Conservation (phyloP, 805 yeast species). For the Wickerhamiella siamensis region DNA sequence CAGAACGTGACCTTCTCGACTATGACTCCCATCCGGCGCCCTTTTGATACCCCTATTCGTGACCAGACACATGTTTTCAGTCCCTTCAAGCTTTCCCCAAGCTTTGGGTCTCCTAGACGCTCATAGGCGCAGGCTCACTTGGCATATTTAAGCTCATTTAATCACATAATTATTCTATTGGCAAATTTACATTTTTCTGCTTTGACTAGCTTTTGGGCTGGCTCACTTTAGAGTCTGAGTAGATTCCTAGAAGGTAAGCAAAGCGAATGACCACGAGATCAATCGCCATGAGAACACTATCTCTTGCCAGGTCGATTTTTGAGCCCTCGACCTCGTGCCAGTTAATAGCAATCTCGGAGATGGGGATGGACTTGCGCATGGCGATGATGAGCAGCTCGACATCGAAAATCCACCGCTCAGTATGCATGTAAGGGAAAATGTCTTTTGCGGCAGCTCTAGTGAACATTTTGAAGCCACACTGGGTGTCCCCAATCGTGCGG, state of each 20-base stretch:
- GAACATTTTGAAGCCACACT: slow-evolving; percentile 93
- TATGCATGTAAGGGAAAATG: slow-evolving; percentile 84
- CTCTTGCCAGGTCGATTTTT: slow-evolving; percentile 82
- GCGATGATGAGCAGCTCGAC: slow-evolving; percentile 83
- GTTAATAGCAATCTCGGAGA: slow-evolving; percentile 70
- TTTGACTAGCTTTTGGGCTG: neutral
- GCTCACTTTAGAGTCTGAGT: slow-evolving; percentile 22
- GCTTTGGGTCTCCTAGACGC: slow-evolving; percentile 14
- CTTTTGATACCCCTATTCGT: slow-evolving; percentile 20
- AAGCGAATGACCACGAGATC: slow-evolving; percentile 81
- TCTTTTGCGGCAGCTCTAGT: slow-evolving; percentile 47
- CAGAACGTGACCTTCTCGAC: neutral
- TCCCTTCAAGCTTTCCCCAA: slow-evolving; percentile 13
- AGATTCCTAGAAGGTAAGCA: slow-evolving; percentile 77
- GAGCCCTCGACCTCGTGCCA: slow-evolving; percentile 98
- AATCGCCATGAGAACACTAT: slow-evolving; percentile 82
- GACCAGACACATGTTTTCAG: slow-evolving; percentile 19
- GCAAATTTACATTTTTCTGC: neutral
- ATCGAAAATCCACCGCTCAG: slow-evolving; percentile 97
- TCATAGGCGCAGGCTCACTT: neutral
- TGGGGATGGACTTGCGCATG: slow-evolving; percentile 47
- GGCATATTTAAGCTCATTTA: neutral
- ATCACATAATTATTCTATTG: neutral
- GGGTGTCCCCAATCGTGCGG: slow-evolving; percentile 77
- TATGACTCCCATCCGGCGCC: slow-evolving; percentile 17